These are phyloP conservation scores for Scopulariopsis brevicaulis DNA, from an alignment of 2,329 filamentous ascomycete species.

Conservation along the genomic window DNA sequence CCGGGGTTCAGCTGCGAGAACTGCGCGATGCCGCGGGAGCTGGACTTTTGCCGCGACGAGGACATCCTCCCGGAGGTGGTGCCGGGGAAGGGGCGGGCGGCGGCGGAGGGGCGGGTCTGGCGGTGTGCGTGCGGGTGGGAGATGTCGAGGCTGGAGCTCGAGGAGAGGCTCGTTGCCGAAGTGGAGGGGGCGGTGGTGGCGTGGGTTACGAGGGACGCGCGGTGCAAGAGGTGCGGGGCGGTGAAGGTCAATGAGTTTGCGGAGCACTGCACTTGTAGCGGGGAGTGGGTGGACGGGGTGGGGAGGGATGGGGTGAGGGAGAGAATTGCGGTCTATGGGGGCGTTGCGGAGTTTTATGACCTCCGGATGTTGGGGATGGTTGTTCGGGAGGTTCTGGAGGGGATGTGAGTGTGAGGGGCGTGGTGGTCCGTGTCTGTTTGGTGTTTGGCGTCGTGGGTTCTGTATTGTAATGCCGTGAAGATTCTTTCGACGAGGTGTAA, in stretches of 20 bases:
- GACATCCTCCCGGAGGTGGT: slow-evolving; percentile 52
- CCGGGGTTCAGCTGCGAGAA: slow-evolving; percentile 74
- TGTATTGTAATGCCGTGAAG: no score
- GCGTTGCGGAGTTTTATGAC: slow-evolving; percentile 68
- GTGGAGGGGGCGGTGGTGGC: slow-evolving; percentile 65
- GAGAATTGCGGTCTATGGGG: slow-evolving; percentile 57
- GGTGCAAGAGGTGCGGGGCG: slow-evolving; percentile 61
- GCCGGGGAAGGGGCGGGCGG: slow-evolving; percentile 1
- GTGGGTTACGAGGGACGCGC: slow-evolving; percentile 85
- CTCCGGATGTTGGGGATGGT: slow-evolving; percentile 72
- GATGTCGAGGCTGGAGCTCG: slow-evolving; percentile 68
- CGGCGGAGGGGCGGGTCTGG: slow-evolving; percentile 41
- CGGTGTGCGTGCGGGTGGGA: slow-evolving; percentile 69
- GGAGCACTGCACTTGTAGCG: slow-evolving; percentile 92
- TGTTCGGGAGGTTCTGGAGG: slow-evolving; percentile 49
- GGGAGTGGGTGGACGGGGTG: slow-evolving; percentile 67
- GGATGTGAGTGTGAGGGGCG: neutral
- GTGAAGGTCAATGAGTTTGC: slow-evolving; percentile 84
- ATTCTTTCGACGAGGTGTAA: no score
- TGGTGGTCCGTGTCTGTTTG: no score
- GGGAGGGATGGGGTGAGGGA: slow-evolving; percentile 53
- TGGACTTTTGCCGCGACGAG: slow-evolving; percentile 87
- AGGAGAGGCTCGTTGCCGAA: slow-evolving; percentile 69
- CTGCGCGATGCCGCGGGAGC: slow-evolving; percentile 78
- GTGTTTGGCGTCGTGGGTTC: no score